These are phyloP conservation scores for Clonostachys rosea DNA, from an alignment of 2,329 filamentous ascomycete genomes.

Conservation along the genomic window DNA sequence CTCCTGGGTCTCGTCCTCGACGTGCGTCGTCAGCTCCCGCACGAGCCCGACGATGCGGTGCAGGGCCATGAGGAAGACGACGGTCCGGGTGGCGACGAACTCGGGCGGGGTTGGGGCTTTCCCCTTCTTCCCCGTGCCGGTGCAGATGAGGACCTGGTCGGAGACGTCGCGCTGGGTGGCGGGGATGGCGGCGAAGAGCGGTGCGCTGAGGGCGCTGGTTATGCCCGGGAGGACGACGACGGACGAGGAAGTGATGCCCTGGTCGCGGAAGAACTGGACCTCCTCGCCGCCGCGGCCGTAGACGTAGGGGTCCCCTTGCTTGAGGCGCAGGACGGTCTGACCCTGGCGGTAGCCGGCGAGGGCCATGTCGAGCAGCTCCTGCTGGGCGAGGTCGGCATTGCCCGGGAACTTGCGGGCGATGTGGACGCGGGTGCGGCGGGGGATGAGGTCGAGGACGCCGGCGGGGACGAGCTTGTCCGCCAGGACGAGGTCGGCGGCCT, in stretches of 20 bases:
- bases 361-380: conserved; percentile 79
- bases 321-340: conserved; percentile 79
- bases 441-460: conserved; percentile 82
- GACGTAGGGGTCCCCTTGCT: conserved; percentile 95
- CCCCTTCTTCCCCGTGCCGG: conserved; percentile 89
- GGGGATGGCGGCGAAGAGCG: conserved; percentile 84
- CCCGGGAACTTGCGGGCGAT: conserved; percentile 98
- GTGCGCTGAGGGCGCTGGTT: conserved; percentile 81
- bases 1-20: conserved; percentile 21
- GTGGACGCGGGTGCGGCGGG: conserved; percentile 80
- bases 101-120: conserved; percentile 76
- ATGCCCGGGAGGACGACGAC: conserved; percentile 80
- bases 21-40: conserved; percentile 55
- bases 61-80: conserved; percentile 92
- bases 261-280: conserved; percentile 72
- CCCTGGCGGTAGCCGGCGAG: conserved; percentile 62
- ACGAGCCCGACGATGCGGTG: conserved; percentile 78
- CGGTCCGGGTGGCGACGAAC: conserved; percentile 72
- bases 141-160: conserved; percentile 94
- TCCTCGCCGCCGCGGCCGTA: conserved; percentile 96
- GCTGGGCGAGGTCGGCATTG: conserved; percentile 89
- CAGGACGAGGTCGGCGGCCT: conserved; percentile 71
- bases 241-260: conserved; percentile 57
- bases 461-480: conserved; percentile 84
- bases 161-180: conserved; percentile 84